A percentile compares a stretch with the other conserved stretches of the same genome.
Evolutionary conservation across 2,329 filamentous ascomycete species (phyloP).

Genomic region (Sclerotinia spermophila): DNA sequence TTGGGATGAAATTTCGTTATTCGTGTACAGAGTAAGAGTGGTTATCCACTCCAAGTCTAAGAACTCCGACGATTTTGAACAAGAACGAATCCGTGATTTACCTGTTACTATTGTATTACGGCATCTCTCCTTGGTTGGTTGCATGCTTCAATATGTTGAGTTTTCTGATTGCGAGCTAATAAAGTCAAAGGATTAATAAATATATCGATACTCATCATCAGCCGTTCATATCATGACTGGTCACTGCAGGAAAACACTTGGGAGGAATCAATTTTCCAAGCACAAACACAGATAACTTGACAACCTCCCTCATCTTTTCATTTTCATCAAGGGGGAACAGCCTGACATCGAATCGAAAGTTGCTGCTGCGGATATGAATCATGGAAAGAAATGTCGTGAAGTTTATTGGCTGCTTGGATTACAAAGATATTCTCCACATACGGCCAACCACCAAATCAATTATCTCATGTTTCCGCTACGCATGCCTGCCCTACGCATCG

Average conservation of each 20-base stretch:
- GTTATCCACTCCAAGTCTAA: background rate
- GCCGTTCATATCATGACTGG: background rate
- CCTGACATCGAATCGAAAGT: background rate
- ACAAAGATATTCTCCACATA: background rate
- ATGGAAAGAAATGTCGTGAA: background rate
- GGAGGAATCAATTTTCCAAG: background rate
- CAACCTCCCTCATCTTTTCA: background rate
- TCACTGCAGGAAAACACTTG: background rate
- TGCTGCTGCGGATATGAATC: background rate
- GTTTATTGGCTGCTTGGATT: background rate
- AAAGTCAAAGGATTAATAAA: background rate
- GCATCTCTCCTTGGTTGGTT: background rate
- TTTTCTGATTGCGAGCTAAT: background rate
- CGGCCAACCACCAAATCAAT: background rate
- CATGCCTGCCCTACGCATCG: constrained; percentile 9
- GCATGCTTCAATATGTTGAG: background rate
- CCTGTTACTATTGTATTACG: background rate
- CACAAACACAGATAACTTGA: background rate
- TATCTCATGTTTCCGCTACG: background rate
- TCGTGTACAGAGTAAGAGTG: background rate
- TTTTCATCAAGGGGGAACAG: background rate
- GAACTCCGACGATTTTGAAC: background rate
- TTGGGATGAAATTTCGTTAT: background rate
- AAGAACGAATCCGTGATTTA: background rate
- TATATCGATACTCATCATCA: background rate